Percentiles rank a stretch among this genome's conserved stretches.
These are phyloP conservation scores for Claviceps cyperi DNA, from an alignment of 2,329 filamentous ascomycete species.

Conservation along the genomic window DNA sequence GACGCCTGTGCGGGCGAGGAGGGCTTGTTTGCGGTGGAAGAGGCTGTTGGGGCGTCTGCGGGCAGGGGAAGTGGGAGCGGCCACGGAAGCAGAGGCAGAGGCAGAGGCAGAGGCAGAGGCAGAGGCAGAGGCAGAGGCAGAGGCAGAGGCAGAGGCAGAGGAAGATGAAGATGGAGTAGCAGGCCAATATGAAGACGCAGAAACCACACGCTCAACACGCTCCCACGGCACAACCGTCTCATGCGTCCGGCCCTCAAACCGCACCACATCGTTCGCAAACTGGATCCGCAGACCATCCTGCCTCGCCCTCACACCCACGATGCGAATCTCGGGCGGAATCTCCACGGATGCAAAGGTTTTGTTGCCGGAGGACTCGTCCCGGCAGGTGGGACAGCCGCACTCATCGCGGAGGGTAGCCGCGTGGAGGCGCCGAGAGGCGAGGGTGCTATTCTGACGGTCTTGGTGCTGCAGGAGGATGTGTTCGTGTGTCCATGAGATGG, in stretches of 20 bases:
- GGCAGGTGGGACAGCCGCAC: constrained; percentile 37
- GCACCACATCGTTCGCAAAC: constrained; percentile 40
- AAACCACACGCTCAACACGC: constrained; percentile 18
- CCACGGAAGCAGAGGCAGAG: background rate
- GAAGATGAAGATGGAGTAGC: background rate
- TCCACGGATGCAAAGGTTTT: constrained; percentile 34
- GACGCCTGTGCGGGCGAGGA: constrained; percentile 19
- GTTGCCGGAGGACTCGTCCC: constrained; percentile 44
- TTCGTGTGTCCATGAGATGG: constrained; percentile 13
- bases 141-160: no score
- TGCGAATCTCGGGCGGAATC: constrained; percentile 20
- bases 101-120: background rate
- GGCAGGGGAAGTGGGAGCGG: constrained; percentile 7
- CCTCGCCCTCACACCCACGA: constrained; percentile 16
- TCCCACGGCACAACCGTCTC: constrained; percentile 20
- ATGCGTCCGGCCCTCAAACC: constrained; percentile 15
- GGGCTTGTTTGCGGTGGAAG: constrained; percentile 12
- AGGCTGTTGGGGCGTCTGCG: constrained; percentile 2
- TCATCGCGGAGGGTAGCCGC: constrained; percentile 33
- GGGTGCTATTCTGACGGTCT: background rate
- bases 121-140: constrained; percentile 1
- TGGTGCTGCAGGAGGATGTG: constrained; percentile 12
- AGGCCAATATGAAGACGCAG: background rate
- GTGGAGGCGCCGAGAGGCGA: constrained; percentile 4
- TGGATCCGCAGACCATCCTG: constrained; percentile 35